phyloP scores from a whole-genome alignment of 169 alveolate genomes.

The Eimeria acervulina region DNA sequence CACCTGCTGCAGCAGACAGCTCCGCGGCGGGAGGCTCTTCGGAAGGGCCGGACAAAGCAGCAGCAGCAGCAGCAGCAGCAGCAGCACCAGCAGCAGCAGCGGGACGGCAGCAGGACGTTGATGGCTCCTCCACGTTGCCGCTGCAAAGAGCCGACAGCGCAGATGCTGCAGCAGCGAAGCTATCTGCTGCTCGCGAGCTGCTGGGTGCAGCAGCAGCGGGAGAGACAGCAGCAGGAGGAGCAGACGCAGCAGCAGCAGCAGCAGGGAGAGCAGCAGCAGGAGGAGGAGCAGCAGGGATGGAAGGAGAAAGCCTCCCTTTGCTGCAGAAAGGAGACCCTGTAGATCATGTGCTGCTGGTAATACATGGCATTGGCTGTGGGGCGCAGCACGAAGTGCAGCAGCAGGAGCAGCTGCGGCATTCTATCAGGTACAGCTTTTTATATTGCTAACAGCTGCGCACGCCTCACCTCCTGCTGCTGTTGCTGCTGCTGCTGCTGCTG shows the following conservation, averaged over 20 bases:
- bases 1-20: too few species aligned
- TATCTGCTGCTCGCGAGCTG: not conserved
- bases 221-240: constrained; percentile 27
- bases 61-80: constrained; percentile 15
- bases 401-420: constrained; percentile 63
- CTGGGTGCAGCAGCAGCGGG: constrained; percentile 12
- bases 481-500: too few species aligned
- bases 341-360: constrained; percentile 77
- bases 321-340: not conserved
- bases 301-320: not conserved
- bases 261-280: not conserved
- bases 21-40: not conserved
- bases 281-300: not conserved
- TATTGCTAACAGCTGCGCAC: not conserved
- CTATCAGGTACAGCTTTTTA: not conserved
- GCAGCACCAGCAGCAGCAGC: not conserved
- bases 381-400: constrained; percentile 47
- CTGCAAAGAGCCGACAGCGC: not conserved
- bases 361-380: constrained; percentile 81
- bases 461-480: not conserved
- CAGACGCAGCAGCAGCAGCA: constrained; percentile 7
- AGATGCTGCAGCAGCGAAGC: constrained; percentile 6
- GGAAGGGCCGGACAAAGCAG: not conserved
- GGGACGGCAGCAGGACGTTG: constrained; percentile 22
- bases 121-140: not conserved